These are phyloP conservation scores for Halteria grandinella DNA, from an alignment of 73 alveolate genomes.

Conservation along the genomic window DNA sequence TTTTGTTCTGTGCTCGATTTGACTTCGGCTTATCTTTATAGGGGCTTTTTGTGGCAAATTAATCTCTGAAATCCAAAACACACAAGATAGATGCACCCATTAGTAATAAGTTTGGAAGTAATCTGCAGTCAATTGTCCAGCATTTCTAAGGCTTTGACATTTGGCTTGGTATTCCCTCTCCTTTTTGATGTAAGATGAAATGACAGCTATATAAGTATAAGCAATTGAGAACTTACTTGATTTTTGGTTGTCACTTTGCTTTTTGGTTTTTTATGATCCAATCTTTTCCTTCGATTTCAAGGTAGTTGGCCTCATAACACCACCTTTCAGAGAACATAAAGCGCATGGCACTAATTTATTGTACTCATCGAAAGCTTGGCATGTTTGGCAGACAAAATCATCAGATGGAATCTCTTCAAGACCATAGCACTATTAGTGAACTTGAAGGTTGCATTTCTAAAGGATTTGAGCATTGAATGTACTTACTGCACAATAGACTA, in stretches of 20 bases:
- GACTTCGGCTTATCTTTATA: slow-evolving; percentile 6
- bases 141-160: background rate
- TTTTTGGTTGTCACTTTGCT: background rate
- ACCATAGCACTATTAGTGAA: slow-evolving; percentile 46
- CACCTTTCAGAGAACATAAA: slow-evolving; percentile 39
- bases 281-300: slow-evolving; percentile 10
- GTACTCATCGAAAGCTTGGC: slow-evolving; percentile 22
- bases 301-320: slow-evolving; percentile 25
- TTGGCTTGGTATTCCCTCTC: slow-evolving; percentile 4
- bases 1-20: background rate
- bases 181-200: slow-evolving; percentile 13
- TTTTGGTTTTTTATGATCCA: no score
- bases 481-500: slow-evolving; percentile 43
- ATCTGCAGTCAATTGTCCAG: background rate
- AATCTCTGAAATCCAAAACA: slow-evolving; percentile 33
- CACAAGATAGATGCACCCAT: slow-evolving; percentile 54
- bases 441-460: slow-evolving; percentile 40
- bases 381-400: slow-evolving; percentile 43
- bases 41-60: slow-evolving; percentile 37
- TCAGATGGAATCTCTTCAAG: slow-evolving; percentile 30
- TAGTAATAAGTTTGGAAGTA: slow-evolving; percentile 3
- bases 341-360: background rate
- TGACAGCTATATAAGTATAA: slow-evolving; percentile 15
- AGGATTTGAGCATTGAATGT: background rate
- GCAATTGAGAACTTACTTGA: background rate